Evolutionary conservation across 139 green algal species (phyloP).

Genomic region (Gonium pectorale): DNA sequence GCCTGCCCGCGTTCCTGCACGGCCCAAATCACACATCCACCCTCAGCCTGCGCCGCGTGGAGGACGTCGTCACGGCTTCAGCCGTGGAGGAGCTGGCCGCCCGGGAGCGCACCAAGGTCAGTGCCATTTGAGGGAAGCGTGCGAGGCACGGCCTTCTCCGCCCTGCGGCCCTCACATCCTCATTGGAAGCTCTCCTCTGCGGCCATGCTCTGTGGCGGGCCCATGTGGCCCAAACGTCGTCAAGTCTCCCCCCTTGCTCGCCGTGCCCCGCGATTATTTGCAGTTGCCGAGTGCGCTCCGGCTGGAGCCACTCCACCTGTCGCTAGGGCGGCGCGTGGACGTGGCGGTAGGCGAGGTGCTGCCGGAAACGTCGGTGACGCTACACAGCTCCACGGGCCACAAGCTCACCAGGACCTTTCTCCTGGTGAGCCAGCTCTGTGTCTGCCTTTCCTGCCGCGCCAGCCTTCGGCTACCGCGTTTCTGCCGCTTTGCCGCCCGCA

Average conservation of each 20-base stretch:
- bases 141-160: too few species aligned
- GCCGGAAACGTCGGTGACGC: constrained; percentile 65
- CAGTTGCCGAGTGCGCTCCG: constrained; percentile 62
- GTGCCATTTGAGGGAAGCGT: not conserved
- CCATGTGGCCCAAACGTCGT: too few species aligned
- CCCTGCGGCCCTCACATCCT: too few species aligned
- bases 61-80: constrained; percentile 55
- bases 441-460: too few species aligned
- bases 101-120: constrained; percentile 70
- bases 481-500: too few species aligned
- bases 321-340: constrained; percentile 44
- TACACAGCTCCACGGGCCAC: constrained; percentile 55
- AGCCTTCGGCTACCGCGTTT: too few species aligned
- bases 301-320: constrained; percentile 72
- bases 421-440: too few species aligned
- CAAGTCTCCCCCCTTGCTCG: too few species aligned
- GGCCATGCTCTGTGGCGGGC: too few species aligned
- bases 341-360: constrained; percentile 65
- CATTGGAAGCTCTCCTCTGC: too few species aligned
- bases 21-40: constrained; percentile 53
- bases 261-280: too few species aligned
- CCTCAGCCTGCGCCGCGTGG: constrained; percentile 67
- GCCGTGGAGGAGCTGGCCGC: constrained; percentile 59
- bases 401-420: not conserved
- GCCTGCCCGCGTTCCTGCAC: constrained; percentile 71